These are phyloP conservation scores for Pezicula neosporulosa DNA, from an alignment of 2,329 filamentous ascomycete species.

Conservation along the genomic window DNA sequence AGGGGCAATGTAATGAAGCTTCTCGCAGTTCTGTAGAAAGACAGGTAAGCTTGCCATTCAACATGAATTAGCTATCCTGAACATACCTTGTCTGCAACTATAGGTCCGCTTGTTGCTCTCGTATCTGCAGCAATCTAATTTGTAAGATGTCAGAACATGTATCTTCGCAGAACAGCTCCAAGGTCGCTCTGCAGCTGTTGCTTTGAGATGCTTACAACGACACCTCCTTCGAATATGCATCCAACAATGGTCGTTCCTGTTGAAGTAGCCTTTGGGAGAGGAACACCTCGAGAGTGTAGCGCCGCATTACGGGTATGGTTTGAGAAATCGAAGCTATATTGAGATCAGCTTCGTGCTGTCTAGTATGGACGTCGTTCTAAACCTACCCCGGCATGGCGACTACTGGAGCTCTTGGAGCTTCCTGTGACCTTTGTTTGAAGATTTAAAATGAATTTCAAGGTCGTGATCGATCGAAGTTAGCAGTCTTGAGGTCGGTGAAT, in stretches of 20 bases:
- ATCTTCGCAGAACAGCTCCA: background rate
- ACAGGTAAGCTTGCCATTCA: conserved; percentile 8
- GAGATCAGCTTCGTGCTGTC: background rate
- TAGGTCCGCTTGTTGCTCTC: conserved; percentile 92
- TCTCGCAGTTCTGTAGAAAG: conserved; percentile 83
- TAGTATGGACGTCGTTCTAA: too few relatives aligned
- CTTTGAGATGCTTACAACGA: conserved; percentile 64
- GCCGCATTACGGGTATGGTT: conserved; percentile 99
- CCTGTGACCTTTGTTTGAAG: too few relatives aligned
- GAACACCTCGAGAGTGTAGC: conserved; percentile 89
- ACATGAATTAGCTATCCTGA: background rate
- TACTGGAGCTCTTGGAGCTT: conserved; percentile 1
- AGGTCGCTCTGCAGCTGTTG: background rate
- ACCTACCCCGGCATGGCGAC: background rate
- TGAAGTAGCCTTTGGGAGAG: conserved; percentile 94
- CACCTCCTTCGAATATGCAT: conserved; percentile 92
- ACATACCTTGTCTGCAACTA: conserved; percentile 91
- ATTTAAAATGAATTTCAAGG: too few relatives aligned
- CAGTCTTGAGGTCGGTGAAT: background rate
- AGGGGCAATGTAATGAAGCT: conserved; percentile 97
- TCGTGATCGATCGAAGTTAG: background rate
- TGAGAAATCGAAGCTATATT: conserved; percentile 88
- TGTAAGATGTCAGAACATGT: conserved; percentile 13
- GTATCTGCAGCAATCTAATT: conserved; percentile 92
- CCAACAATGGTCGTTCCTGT: conserved; percentile 99